These are phyloP conservation scores for Colletotrichum tropicale DNA, from an alignment of 2,329 filamentous ascomycete species.

Conservation along the genomic window DNA sequence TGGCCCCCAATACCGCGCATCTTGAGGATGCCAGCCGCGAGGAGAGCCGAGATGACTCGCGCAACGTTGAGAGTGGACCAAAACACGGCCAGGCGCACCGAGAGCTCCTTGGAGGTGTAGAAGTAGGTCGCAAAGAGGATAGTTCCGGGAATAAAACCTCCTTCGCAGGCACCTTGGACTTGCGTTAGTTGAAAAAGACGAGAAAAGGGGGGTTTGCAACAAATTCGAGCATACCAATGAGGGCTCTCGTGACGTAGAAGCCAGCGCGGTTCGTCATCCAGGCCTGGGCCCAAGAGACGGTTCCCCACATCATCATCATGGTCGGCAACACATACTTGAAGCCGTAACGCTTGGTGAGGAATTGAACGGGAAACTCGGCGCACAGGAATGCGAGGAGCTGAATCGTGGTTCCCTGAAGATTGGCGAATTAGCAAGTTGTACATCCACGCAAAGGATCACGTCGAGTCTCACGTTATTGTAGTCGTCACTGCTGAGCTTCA, in stretches of 20 bases:
- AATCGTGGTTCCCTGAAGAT: slow-evolving; percentile 52
- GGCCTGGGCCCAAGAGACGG: slow-evolving; percentile 20
- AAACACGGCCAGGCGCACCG: slow-evolving; percentile 68
- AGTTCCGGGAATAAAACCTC: slow-evolving; percentile 49
- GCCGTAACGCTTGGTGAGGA: slow-evolving; percentile 59
- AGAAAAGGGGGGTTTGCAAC: neutral
- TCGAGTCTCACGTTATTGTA: slow-evolving; percentile 54
- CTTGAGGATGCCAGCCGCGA: slow-evolving; percentile 51
- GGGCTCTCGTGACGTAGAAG: slow-evolving; percentile 41
- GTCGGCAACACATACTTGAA: slow-evolving; percentile 34
- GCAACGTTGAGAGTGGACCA: slow-evolving; percentile 60
- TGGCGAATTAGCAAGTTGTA: neutral
- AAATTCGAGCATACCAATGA: slow-evolving; percentile 30
- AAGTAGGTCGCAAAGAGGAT: slow-evolving; percentile 57
- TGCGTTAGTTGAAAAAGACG: neutral
- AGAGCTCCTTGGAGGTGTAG: slow-evolving; percentile 29
- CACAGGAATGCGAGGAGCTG: slow-evolving; percentile 59
- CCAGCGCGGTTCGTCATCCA: slow-evolving; percentile 41
- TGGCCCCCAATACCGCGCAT: slow-evolving; percentile 52
- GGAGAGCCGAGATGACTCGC: slow-evolving; percentile 50
- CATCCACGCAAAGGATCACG: neutral
- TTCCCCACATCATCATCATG: slow-evolving; percentile 25
- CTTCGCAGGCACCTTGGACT: slow-evolving; percentile 39
- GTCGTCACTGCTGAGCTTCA: slow-evolving; percentile 51
- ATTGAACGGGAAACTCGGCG: slow-evolving; percentile 65